phyloP scores from a whole-genome alignment of 306 rosid genomes.

The Mimosa pudica region DNA sequence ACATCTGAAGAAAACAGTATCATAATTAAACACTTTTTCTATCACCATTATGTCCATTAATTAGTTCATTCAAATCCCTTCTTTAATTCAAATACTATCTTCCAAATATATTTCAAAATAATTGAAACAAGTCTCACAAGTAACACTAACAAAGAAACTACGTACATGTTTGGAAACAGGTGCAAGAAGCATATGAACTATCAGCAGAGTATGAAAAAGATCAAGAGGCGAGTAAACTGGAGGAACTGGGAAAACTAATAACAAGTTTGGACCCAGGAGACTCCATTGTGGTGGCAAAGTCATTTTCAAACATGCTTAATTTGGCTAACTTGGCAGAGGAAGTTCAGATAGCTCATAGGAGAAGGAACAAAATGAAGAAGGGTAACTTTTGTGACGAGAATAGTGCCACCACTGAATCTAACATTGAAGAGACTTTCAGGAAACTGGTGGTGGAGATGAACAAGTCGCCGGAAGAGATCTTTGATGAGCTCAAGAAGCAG shows the following conservation, averaged over 20 bases:
- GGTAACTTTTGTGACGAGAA: conserved; percentile 83
- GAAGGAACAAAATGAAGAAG: conserved; percentile 78
- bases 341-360: conserved; percentile 84
- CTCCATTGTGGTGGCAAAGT: conserved; percentile 82
- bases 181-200: conserved; percentile 86
- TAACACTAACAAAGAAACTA: not conserved
- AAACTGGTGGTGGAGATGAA: conserved; percentile 67
- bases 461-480: conserved; percentile 87
- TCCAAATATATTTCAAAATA: not conserved
- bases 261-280: conserved; percentile 96
- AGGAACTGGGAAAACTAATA: conserved; percentile 72
- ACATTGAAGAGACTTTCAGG: conserved; percentile 89
- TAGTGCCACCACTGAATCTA: conserved; percentile 87
- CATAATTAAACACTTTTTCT: too few relatives aligned
- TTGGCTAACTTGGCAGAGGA: conserved; percentile 97
- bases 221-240: conserved; percentile 69
- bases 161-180: conserved; percentile 44
- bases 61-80: not conserved
- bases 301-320: conserved; percentile 94
- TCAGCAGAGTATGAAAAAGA: conserved; percentile 93
- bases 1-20: not conserved
- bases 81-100: not conserved
- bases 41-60: not conserved
- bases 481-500: conserved; percentile 86
- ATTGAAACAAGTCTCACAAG: too few relatives aligned